These are phyloP conservation scores for Talaromyces sp. DNA, from an alignment of 2,329 filamentous ascomycete genomes.

Conservation along the genomic window DNA sequence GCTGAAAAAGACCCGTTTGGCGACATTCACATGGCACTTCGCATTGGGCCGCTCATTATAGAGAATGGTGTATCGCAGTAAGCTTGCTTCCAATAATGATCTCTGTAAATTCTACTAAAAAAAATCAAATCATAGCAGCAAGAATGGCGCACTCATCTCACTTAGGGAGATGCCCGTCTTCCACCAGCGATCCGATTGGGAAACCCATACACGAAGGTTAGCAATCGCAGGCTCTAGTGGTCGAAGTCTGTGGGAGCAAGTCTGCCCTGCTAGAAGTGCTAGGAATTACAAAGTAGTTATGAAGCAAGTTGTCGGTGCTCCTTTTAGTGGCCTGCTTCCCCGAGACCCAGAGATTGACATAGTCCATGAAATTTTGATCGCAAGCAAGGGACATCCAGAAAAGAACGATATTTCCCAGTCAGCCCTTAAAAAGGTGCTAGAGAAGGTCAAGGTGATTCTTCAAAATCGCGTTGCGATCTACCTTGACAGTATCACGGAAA, in stretches of 20 bases:
- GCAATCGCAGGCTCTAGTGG: not conserved
- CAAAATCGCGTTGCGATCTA: slow-evolving; percentile 23
- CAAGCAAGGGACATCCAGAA: not conserved
- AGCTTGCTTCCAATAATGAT: slow-evolving; percentile 14
- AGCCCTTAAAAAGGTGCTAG: not conserved
- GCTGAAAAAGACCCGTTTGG: slow-evolving; percentile 33
- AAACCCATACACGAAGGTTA: not conserved
- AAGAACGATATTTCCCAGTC: not conserved
- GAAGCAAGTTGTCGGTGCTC: slow-evolving; percentile 38
- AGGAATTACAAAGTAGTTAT: slow-evolving; percentile 37
- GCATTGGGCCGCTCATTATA: slow-evolving; percentile 37
- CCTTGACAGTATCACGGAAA: slow-evolving; percentile 25
- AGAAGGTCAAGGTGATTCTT: slow-evolving; percentile 22
- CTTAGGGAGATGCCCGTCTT: slow-evolving; percentile 12
- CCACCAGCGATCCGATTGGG: not conserved
- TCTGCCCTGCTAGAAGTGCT: not conserved
- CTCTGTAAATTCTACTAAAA: not conserved
- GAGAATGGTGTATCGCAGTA: slow-evolving; percentile 38
- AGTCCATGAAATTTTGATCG: slow-evolving; percentile 19
- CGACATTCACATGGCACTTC: slow-evolving; percentile 39
- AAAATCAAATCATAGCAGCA: slow-evolving; percentile 8
- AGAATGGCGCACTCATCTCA: slow-evolving; percentile 16
- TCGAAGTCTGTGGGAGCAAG: slow-evolving; percentile 12
- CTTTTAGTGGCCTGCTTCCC: slow-evolving; percentile 29
- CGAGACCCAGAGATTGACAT: slow-evolving; percentile 18